Evolutionary conservation across 2,329 filamentous ascomycete genomes (phyloP).

Genomic region (Trichoderma hamatum): DNA sequence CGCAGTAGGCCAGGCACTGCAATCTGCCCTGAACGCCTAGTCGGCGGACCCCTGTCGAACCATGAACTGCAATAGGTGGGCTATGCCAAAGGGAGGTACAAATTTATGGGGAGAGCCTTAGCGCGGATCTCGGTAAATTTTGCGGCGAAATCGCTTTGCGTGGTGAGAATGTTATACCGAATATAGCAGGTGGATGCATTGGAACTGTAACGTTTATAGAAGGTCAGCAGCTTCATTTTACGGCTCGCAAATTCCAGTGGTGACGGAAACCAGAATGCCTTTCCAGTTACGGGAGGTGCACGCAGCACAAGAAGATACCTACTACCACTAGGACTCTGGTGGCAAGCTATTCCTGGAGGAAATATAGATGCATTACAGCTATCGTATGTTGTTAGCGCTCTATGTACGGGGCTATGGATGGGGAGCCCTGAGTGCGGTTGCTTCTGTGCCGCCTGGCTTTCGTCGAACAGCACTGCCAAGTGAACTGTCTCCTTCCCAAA

Average conservation of each 20-base stretch:
- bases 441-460: background rate
- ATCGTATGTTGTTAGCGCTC: background rate
- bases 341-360: background rate
- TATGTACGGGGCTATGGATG: background rate
- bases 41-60: background rate
- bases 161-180: constrained; percentile 7
- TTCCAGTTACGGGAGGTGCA: background rate
- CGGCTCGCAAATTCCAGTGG: background rate
- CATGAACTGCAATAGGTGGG: background rate
- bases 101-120: background rate
- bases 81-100: background rate
- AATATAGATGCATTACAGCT: background rate
- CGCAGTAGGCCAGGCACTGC: background rate
- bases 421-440: background rate
- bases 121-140: constrained; percentile 5
- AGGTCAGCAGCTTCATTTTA: constrained; percentile 4
- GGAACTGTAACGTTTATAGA: constrained; percentile 14
- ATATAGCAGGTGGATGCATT: background rate
- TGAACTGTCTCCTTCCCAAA: background rate
- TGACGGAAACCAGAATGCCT: background rate
- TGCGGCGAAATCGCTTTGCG: constrained; percentile 6
- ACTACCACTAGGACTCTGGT: background rate
- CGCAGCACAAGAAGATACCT: background rate
- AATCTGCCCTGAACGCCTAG: background rate
- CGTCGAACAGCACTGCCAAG: background rate